Evolutionary conservation across 2,329 filamentous ascomycete genomes (phyloP).

Genomic region (Phyllosticta citriasiana): DNA sequence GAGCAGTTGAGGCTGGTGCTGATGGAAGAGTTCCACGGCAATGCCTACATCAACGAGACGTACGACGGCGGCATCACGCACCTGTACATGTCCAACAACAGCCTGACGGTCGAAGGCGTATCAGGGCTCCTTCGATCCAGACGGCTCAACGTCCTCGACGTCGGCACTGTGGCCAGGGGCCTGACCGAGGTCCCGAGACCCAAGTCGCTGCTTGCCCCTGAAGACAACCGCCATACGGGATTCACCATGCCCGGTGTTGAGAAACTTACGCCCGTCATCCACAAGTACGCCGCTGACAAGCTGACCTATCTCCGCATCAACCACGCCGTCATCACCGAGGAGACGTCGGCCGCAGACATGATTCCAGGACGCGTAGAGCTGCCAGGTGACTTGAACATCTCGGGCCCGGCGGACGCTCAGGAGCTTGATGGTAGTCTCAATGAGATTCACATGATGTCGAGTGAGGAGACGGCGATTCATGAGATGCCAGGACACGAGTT

Average conservation of each 20-base stretch:
- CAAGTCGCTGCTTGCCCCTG: conserved; percentile 6
- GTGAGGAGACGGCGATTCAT: conserved; percentile 20
- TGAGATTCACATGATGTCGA: conserved; percentile 24
- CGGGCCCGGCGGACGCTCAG: conserved; percentile 16
- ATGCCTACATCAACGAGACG: conserved; percentile 46
- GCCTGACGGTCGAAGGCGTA: conserved; percentile 45
- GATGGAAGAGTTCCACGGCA: conserved; percentile 37
- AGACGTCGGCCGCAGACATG: conserved; percentile 19
- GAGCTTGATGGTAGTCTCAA: conserved; percentile 19
- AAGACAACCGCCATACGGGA: conserved; percentile 12
- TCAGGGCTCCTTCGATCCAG: conserved; percentile 42
- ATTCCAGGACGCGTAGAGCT: conserved; percentile 16
- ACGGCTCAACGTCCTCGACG: conserved; percentile 46
- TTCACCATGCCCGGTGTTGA: conserved; percentile 39
- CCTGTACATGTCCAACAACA: conserved; percentile 48
- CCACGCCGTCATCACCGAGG: conserved; percentile 44
- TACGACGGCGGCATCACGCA: conserved; percentile 49
- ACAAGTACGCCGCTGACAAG: conserved; percentile 35
- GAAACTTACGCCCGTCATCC: conserved; percentile 44
- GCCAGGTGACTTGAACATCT: conserved; percentile 15
- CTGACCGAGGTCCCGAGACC: conserved; percentile 13
- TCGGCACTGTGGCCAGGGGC: conserved; percentile 36
- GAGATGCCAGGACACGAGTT: conserved; percentile 30
- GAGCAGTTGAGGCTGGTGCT: conserved; percentile 35
- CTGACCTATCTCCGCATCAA: conserved; percentile 47